These are phyloP conservation scores for Astrephomene gubernaculifera DNA, from an alignment of 139 green algal species.

Conservation along the genomic window DNA sequence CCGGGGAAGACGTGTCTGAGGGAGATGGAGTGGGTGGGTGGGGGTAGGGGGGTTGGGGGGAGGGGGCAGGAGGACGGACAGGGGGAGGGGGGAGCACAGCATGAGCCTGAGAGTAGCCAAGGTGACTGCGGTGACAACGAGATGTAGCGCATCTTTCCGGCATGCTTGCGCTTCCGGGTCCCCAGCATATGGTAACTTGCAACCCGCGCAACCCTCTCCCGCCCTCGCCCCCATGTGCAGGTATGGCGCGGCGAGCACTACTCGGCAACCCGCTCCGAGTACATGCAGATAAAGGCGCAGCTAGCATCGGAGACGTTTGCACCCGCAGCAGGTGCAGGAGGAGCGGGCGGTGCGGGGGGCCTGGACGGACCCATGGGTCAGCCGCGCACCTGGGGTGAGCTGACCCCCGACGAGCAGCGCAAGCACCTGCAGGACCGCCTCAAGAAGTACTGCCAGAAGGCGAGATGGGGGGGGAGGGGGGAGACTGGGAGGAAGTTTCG, in stretches of 20 bases:
- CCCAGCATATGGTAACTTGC: too few species aligned
- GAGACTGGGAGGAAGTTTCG: background rate
- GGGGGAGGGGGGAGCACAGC: background rate
- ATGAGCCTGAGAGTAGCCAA: too few species aligned
- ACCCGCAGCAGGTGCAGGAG: background rate
- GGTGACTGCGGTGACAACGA: too few species aligned
- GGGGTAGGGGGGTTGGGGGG: background rate
- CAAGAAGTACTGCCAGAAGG: conserved; percentile 97
- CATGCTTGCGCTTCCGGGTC: too few species aligned
- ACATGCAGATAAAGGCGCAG: conserved; percentile 89
- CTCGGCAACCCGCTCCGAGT: conserved; percentile 75
- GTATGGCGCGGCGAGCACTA: conserved; percentile 95
- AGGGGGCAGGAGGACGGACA: background rate
- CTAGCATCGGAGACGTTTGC: conserved; percentile 78
- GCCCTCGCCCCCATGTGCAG: conserved; percentile 41
- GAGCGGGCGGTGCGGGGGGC: too few species aligned
- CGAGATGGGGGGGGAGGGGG: conserved; percentile 25
- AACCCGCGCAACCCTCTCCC: background rate
- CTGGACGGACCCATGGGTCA: background rate
- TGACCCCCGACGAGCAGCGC: conserved; percentile 63
- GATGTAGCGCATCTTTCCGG: too few species aligned
- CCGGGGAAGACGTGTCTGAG: conserved; percentile 95
- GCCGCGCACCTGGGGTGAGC: conserved; percentile 64
- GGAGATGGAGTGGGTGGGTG: conserved; percentile 92
- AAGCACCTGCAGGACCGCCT: conserved; percentile 91